Percentiles rank a stretch among this genome's conserved stretches.
Conservation (phyloP, 257 asterid genomes). For the Petunia axillaris region DNA sequence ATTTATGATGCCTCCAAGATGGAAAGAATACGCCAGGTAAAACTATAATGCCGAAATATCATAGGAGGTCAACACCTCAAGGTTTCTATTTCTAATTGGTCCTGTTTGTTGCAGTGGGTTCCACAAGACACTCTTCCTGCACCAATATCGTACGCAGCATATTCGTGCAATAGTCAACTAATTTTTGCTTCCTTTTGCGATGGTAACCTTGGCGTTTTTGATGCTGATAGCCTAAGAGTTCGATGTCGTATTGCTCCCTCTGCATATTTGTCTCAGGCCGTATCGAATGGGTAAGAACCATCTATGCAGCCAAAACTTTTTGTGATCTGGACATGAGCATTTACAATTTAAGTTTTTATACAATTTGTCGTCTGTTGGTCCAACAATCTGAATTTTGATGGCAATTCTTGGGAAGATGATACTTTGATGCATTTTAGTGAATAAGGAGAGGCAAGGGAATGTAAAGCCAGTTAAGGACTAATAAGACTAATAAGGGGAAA, state of each 20-base stretch:
- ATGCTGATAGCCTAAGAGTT: slow-evolving; percentile 82
- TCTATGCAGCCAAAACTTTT: too few relatives aligned
- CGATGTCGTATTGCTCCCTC: slow-evolving; percentile 87
- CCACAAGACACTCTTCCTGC: slow-evolving; percentile 92
- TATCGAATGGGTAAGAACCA: slow-evolving; percentile 66
- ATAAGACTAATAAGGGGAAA: too few relatives aligned
- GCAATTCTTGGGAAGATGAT: too few relatives aligned
- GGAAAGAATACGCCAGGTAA: slow-evolving; percentile 91
- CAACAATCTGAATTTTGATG: too few relatives aligned
- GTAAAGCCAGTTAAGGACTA: too few relatives aligned
- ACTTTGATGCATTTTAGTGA: too few relatives aligned
- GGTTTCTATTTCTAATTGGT: slow-evolving; percentile 28
- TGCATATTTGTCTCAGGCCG: slow-evolving; percentile 71
- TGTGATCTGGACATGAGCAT: too few relatives aligned
- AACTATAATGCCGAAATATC: not conserved
- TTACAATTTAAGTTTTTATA: too few relatives aligned
- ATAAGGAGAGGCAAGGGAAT: too few relatives aligned
- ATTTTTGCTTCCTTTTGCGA: slow-evolving; percentile 86
- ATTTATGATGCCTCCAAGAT: slow-evolving; percentile 86
- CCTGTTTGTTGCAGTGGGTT: slow-evolving; percentile 67
- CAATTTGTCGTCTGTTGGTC: too few relatives aligned
- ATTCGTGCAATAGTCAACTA: slow-evolving; percentile 93
- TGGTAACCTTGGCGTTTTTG: slow-evolving; percentile 85
- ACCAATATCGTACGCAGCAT: slow-evolving; percentile 85
- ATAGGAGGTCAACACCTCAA: not conserved